A percentile compares a stretch with the other conserved stretches of the same genome.
Evolutionary conservation across 306 rosid species (phyloP).

Genomic region (Quercus bicolor): DNA sequence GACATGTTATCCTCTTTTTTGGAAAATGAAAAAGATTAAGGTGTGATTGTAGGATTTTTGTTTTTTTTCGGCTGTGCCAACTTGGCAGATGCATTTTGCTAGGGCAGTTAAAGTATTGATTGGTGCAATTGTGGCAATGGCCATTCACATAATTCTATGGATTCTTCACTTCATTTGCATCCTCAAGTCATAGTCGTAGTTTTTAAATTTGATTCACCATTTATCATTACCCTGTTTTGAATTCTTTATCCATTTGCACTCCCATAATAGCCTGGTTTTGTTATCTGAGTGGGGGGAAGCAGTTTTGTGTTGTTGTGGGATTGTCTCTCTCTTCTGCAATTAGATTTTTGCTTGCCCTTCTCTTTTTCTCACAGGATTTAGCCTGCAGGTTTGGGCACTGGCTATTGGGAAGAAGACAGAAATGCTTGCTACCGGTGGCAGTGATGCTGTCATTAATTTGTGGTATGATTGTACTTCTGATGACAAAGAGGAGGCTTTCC

Average conservation of each 20-base stretch:
- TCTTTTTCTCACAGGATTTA: conserved; percentile 23
- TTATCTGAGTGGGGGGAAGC: too few species aligned
- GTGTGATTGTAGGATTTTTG: neutral
- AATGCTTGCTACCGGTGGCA: conserved; percentile 91
- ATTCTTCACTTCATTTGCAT: neutral
- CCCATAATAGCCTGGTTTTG: too few species aligned
- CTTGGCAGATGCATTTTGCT: neutral
- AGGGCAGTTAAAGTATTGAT: neutral
- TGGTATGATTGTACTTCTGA: conserved; percentile 86
- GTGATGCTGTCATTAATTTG: conserved; percentile 75
- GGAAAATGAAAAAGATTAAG: neutral
- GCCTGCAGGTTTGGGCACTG: conserved; percentile 83
- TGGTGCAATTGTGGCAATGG: neutral
- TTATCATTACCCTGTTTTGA: too few species aligned
- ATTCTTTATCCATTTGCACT: too few species aligned
- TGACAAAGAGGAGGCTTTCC: conserved; percentile 85
- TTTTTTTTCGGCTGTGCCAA: neutral
- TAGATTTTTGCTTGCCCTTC: neutral
- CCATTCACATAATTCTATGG: too few species aligned
- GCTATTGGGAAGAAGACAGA: conserved; percentile 88
- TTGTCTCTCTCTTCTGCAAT: too few species aligned
- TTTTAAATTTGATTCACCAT: too few species aligned
- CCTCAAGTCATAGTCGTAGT: neutral
- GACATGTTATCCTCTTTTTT: neutral
- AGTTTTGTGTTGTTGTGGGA: too few species aligned